Evolutionary conservation across 2,329 filamentous ascomycete genomes (phyloP), one percentile per base, ranked within the genome.

Genomic region (Orbilia javanica): DNA sequence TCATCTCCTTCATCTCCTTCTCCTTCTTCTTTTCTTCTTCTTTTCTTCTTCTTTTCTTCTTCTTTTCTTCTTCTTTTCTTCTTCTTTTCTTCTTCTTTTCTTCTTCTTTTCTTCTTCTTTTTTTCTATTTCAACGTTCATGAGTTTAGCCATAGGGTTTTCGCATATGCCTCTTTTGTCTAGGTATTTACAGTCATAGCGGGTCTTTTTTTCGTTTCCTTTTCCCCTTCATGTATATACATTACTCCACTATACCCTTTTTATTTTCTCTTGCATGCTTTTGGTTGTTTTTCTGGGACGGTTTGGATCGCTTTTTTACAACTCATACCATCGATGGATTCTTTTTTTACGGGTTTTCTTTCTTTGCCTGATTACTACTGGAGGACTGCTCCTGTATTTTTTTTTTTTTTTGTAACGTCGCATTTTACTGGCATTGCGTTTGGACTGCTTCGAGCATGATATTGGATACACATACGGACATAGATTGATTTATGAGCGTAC

Each of bases 171-270:
- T 64, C 2, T 50, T 48, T 15, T 34, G 25, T 65, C 31, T n/a
- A 18, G 0, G 22, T 69, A 69, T 29, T 44, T 55, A 48, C 22
- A 53, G 44, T 46, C 42, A 57, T 34, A 27, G 46, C 22, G 46
- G 6, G 7, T 25, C 22, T 25, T 25, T 13, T 55, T 2, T 63
- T 29, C 29, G 39, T 11, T 15, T 29, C 1, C 5, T 31, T 31
- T 29, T 36, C 34, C 68, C 11, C 20, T 68, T 68, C 64, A 4
- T 68, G 48, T 68, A 46, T 42, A 68, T 68, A 68, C 48, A n/a
- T 66, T 50, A n/a, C 27, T 42, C 13, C 13, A 22, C 25, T 52
- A 68, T 57, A 29, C 42, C 42, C 34, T 60, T 69, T 60, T 22
- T 36, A 34, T 31, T 46, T 50, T 36, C 7, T 50, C 36, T 60